Percentiles rank a stretch among this genome's conserved stretches.
phyloP scores from a whole-genome alignment of 164 flowering plant species.

The Houttuynia cordata region DNA sequence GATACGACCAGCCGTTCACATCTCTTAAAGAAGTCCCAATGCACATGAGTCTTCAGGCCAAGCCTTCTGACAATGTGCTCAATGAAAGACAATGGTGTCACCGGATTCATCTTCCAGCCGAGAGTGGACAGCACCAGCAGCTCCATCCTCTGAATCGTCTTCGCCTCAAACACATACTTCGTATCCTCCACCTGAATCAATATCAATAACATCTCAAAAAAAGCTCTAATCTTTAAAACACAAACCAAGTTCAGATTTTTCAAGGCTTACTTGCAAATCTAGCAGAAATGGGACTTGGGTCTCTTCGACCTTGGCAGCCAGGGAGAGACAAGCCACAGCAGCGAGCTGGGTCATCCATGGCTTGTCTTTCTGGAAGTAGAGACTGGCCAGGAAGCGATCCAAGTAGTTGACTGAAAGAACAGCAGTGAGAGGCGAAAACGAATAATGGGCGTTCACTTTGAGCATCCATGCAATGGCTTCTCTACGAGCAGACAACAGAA shows the following conservation, averaged over 20 bases:
- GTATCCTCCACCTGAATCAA: conserved; percentile 50
- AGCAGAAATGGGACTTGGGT: conserved; percentile 67
- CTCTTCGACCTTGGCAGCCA: conserved; percentile 90
- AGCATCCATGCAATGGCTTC: conserved; percentile 75
- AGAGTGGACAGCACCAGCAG: conserved; percentile 67
- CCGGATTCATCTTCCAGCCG: conserved; percentile 83
- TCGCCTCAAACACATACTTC: conserved; percentile 58
- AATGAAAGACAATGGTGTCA: conserved; percentile 64
- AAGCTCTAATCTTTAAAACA: neutral
- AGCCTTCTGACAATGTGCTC: conserved; percentile 61
- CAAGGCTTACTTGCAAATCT: conserved; percentile 57
- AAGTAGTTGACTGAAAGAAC: conserved; percentile 65
- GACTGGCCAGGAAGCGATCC: conserved; percentile 52
- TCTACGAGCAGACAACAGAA: conserved; percentile 25
- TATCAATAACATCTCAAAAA: too few relatives aligned
- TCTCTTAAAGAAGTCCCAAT: conserved; percentile 43
- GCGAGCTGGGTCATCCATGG: conserved; percentile 83
- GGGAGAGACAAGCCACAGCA: conserved; percentile 78
- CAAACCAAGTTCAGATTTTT: neutral
- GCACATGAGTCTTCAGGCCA: conserved; percentile 32
- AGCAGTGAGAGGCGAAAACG: conserved; percentile 58
- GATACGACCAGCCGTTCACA: conserved; percentile 45
- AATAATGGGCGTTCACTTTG: conserved; percentile 39
- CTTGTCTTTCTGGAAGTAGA: conserved; percentile 41
- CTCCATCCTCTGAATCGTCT: conserved; percentile 81